Base-by-base conservation (phyloP, 768 basidiomycete genomes). In the Wakefieldia striispora region DNA sequence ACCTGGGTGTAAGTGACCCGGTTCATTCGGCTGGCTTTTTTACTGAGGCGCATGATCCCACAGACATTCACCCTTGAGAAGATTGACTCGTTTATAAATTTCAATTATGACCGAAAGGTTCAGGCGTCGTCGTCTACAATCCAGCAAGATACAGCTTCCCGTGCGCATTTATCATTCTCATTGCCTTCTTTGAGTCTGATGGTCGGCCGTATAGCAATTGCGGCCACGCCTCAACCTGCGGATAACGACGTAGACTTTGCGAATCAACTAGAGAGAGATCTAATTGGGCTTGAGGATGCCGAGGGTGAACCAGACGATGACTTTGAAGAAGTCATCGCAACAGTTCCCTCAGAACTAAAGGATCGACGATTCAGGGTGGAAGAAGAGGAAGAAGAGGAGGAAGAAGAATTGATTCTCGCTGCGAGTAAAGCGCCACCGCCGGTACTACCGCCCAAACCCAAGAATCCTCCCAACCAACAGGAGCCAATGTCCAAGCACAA, bases 61-160 rank as follows among this genome's bases (percentile, higher is more conserved):
- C 57, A 90, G 87, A 77, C 75, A 45, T 86, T 82, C 58, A 85
- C 82, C 10, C 70, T 90, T 17, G 88, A 91, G 71, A 88, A 88
- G 62, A 66, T 91, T 4, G 88, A 90, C 45, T 82, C 86, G 4
- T 76, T 71, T 49, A 70, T 88, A 26, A 70, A 59, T n/a, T 70
- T 89, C 7, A 75, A 65, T 20, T 79, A 77, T 57, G 79, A 81
- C 41, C 70, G 75, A 38, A 81, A 78, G 57, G 57, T 63, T 46
- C 53, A 65, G 58, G 20, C 68, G 51, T 45, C 63, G 52, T 66
- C 53, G 29, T 29, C 29, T 20, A 34, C 54, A 24, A 38, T 49
- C 27, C 50, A 39, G 35, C 51, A 44, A 14, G 60, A 62, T 24
- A 45, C 42, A 13, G 53, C 51, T 20, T 58, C 64, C 50, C 49